Evolutionary conservation across 1,284 basidiomycete genomes (phyloP), one percentile per base, ranked within the genome.

Genomic region (Apiotrichum sp.): DNA sequence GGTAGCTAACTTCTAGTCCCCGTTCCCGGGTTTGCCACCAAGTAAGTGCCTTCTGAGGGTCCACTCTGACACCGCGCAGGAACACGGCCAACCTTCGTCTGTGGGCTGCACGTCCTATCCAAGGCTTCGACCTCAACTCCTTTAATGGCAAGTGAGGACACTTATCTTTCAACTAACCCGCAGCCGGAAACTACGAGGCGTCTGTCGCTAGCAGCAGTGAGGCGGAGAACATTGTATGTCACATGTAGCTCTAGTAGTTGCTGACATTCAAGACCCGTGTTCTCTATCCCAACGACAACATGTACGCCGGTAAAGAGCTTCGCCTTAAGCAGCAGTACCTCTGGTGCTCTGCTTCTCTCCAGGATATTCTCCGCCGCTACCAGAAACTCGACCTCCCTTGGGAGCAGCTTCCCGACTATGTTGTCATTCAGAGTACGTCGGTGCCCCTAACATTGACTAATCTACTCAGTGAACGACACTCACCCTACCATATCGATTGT

Each of bases 261-360:
- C 13, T 50, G 10, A 47, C 47, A 4, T 38, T 11, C 10, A 44
- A 73, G 69, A 95, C 91, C 3, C 84, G 88, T 11, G 91, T 93
- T 5, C 80, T 95, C 38, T 96, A 80, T 65, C 79, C 79, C 49
- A 78, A 78, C 59, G 79, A 80, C 67, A 77, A 76, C 64, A 77
- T 74, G 68, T 76, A 69, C 6, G 57, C 55, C 56, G 92, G 92
- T 61, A 95, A 95, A 74, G 88, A 92, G 72, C 79, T 95, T 34
- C 85, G 92, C 58, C 81, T 96, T 63, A 93, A 95, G 79, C 92
- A 96, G 69, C 92, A 96, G 76, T 93, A 92, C 77, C 89, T 91
- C 78, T 90, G 88, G 88, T 89, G 63, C 55, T 61, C 54, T 32
- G 53, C 58, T 35, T 87, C 84, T 72, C 80, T 93, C 40, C 82